These are phyloP conservation scores for Suhomyces canberraensis DNA, from an alignment of 805 yeast genomes.

Conservation along the genomic window DNA sequence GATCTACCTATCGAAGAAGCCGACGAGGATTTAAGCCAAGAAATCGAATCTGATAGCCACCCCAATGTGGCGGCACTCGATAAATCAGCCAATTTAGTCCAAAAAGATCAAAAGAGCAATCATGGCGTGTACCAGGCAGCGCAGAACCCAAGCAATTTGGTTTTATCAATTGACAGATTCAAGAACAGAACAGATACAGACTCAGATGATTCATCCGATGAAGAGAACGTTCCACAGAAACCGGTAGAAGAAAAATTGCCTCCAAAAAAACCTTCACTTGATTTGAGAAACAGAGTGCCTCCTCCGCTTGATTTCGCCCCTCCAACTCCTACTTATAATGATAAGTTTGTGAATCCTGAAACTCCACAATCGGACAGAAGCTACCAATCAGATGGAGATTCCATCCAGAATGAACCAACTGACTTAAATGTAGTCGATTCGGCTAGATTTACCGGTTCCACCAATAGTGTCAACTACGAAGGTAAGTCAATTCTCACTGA, in stretches of 20 bases:
- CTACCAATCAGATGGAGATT: constrained; percentile 37
- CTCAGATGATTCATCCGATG: constrained; percentile 7
- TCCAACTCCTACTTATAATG: constrained; percentile 28
- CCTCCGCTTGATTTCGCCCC: constrained; percentile 11
- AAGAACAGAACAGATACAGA: constrained; percentile 7
- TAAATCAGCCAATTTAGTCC: neutral
- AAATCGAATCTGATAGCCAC: neutral
- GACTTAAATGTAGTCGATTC: constrained; percentile 20
- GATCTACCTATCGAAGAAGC: neutral
- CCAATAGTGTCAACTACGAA: neutral
- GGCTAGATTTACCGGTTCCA: neutral
- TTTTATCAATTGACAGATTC: constrained; percentile 34
- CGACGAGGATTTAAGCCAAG: neutral
- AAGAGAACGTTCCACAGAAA: neutral
- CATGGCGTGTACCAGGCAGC: neutral
- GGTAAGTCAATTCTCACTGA: neutral
- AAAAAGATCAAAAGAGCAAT: neutral
- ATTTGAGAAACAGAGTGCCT: neutral
- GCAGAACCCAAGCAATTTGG: constrained; percentile 17
- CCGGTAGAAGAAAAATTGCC: neutral
- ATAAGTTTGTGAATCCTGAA: constrained; percentile 18
- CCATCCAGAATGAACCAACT: constrained; percentile 38
- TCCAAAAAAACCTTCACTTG: neutral
- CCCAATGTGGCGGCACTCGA: neutral
- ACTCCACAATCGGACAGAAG: constrained; percentile 37